These are phyloP conservation scores for Anisodus acutangulus DNA, from an alignment of 257 asterid species.

Conservation along the genomic window DNA sequence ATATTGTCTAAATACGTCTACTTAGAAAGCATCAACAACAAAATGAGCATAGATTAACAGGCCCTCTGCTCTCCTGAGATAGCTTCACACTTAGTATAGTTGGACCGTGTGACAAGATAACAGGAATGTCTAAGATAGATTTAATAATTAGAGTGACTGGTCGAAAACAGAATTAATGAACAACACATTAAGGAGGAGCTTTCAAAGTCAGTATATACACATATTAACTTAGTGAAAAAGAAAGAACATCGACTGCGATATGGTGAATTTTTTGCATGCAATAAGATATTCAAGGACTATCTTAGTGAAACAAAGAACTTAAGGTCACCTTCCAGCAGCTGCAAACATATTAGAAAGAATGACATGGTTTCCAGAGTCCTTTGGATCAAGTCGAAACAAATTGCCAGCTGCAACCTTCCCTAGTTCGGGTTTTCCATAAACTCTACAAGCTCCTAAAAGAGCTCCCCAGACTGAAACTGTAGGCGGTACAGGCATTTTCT, in stretches of 20 bases:
- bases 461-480: conserved; percentile 93
- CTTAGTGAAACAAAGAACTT: neutral
- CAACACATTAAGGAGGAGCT: neutral
- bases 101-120: neutral
- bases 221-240: conserved; percentile 11
- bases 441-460: conserved; percentile 74
- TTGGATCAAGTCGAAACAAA: conserved; percentile 79
- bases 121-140: neutral
- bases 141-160: neutral
- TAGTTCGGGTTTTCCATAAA: conserved; percentile 64
- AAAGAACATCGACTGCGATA: neutral
- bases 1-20: neutral
- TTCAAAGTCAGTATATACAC: neutral
- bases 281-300: conserved; percentile 12
- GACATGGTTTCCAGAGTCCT: conserved; percentile 84
- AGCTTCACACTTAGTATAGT: conserved; percentile 12
- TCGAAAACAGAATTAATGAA: neutral
- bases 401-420: conserved; percentile 82
- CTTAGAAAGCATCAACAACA: neutral
- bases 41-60: conserved; percentile 6
- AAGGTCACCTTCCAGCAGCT: conserved; percentile 22
- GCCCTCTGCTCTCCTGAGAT: conserved; percentile 18
- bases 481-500: conserved; percentile 62
- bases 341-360: conserved; percentile 82
- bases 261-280: neutral